Base-by-base conservation (phyloP, 805 yeast genomes). In the Teunomyces cretensis region DNA sequence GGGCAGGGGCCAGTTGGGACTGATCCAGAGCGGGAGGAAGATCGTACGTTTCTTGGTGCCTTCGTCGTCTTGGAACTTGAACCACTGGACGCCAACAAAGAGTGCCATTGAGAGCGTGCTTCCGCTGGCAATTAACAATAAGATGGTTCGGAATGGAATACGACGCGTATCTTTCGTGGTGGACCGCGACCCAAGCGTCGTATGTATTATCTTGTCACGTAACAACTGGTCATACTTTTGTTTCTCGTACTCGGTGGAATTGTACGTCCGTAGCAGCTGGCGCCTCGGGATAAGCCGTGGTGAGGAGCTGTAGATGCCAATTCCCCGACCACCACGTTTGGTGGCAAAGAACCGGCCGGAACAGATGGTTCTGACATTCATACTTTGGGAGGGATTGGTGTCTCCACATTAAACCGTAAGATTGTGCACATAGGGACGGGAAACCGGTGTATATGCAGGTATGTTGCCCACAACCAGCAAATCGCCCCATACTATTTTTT, bases 21-120 rank as follows among this genome's bases (percentile, higher is more conserved):
- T 52, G 22, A 61, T n/a, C 64, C 65, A 61, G 13, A 62, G 42
- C 3, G 67, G 65, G 5, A 57, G 33, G 44, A 61, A 61, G 28
- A 62, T 48, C 15, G 9, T 26, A 9, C 40, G 17, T 36, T 42
- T 17, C 27, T 37, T 49, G 3, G 44, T 30, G 9, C 43, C 45
- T 6, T 48, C 43, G 14, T 51, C 48, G 31, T 42, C 44, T 7
- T 26, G 16, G 39, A 50, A 53, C 19, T 46, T 44, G 22, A 42
- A 33, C 16, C 50, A 37, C 44, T 65, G 60, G 9, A 51, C 33
- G 9, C 52, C 30, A 24, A 57, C 58, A 43, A 61, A 67, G 1
- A 54, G 19, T 6, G 44, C 47, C 61, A 64, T 64, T 9, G 65
- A 51, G 9, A 58, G 35, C 5, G 64, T 39, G 32, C 62, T 55